Conservation (phyloP, 345 rosid species). For the Gossypium mustelinum region DNA sequence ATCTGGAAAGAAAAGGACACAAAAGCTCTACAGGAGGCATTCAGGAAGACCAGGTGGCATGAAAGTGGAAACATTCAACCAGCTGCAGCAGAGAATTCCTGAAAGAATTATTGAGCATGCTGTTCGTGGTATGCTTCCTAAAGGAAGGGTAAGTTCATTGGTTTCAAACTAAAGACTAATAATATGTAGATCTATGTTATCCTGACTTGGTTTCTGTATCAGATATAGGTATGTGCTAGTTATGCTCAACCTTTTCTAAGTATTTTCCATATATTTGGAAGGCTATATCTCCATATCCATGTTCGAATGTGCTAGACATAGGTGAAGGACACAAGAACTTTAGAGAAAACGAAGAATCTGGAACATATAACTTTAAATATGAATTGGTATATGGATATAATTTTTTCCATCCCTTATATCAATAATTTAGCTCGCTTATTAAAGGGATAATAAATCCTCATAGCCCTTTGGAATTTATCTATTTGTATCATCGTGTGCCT, state of each 20-base stretch:
- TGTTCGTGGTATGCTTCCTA: constrained; percentile 98
- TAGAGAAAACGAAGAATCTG: not conserved
- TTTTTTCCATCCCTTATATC: not conserved
- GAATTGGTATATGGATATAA: not conserved
- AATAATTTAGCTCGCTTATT: not conserved
- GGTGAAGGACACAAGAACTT: not conserved
- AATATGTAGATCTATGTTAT: not conserved
- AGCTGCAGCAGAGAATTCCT: constrained; percentile 88
- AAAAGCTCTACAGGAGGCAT: constrained; percentile 94
- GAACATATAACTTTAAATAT: not conserved
- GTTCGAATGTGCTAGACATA: not conserved
- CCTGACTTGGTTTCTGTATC: not conserved
- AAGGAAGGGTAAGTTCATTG: constrained; percentile 73
- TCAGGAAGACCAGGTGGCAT: constrained; percentile 99
- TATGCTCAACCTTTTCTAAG: not conserved
- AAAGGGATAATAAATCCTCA: not conserved
- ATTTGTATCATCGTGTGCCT: not conserved
- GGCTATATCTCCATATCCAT: not conserved
- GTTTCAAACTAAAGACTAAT: not conserved
- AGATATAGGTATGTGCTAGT: not conserved
- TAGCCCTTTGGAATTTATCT: not conserved
- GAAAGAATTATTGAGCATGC: constrained; percentile 97
- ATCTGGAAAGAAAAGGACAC: constrained; percentile 89
- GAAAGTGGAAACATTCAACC: constrained; percentile 88
- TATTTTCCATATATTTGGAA: not conserved